phyloP scores from a whole-genome alignment of 2,329 filamentous ascomycete genomes.

The Periconia sp. region DNA sequence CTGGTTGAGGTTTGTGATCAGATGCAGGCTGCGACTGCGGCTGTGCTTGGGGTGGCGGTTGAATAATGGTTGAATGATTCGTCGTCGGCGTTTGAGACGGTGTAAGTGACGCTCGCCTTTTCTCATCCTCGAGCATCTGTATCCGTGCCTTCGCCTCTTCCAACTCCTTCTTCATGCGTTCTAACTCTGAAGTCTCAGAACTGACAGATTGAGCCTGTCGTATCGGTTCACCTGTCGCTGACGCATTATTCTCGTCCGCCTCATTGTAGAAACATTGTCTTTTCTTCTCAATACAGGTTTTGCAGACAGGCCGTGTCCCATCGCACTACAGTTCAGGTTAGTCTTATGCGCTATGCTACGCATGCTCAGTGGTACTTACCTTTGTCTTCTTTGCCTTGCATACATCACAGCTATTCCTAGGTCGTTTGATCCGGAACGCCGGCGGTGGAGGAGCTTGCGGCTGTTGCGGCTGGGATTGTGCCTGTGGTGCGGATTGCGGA shows the following conservation, averaged over 20 bases:
- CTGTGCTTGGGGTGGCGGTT: slow-evolving; percentile 18
- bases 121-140: slow-evolving; percentile 34
- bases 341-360: not conserved
- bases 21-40: slow-evolving; percentile 14
- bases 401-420: slow-evolving; percentile 37
- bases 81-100: slow-evolving; percentile 28
- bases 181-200: slow-evolving; percentile 31
- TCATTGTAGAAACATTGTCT: slow-evolving; percentile 38
- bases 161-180: slow-evolving; percentile 37
- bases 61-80: not conserved
- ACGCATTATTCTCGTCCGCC: slow-evolving; percentile 17
- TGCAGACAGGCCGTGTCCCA: slow-evolving; percentile 34
- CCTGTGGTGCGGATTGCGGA: slow-evolving; percentile 5
- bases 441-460: slow-evolving; percentile 7
- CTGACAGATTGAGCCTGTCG: slow-evolving; percentile 20
- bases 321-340: slow-evolving; percentile 34
- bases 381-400: slow-evolving; percentile 43
- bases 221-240: slow-evolving; percentile 12
- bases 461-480: slow-evolving; percentile 6
- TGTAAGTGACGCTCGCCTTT: slow-evolving; percentile 27
- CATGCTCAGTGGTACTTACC: slow-evolving; percentile 16
- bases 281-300: slow-evolving; percentile 39
- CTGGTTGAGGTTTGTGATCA: slow-evolving; percentile 9
- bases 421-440: slow-evolving; percentile 12
- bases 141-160: slow-evolving; percentile 42